Conservation (phyloP, 306 rosid genomes). For the Arachis hypogaea region DNA sequence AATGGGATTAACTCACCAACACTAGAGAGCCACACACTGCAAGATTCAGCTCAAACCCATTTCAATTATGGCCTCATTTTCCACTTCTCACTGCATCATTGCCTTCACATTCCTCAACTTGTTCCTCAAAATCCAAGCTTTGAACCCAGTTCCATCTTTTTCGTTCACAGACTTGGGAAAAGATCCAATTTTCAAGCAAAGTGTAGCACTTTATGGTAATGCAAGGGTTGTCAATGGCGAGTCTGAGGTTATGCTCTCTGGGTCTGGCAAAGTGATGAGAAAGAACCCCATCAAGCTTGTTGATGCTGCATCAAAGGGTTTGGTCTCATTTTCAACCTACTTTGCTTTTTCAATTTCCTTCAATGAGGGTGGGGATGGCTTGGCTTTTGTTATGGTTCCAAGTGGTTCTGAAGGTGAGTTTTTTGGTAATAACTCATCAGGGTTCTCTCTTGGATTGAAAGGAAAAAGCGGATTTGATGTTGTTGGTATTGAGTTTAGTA, state of each 20-base stretch:
- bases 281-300: conserved; percentile 71
- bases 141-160: conserved; percentile 55
- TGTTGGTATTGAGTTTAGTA: conserved; percentile 53
- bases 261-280: conserved; percentile 49
- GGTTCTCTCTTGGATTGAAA: conserved; percentile 47
- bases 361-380: conserved; percentile 56
- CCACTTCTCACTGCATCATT: conserved; percentile 43
- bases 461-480: conserved; percentile 39
- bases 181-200: conserved; percentile 59
- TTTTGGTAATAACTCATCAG: conserved; percentile 56
- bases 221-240: conserved; percentile 64
- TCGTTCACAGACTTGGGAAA: conserved; percentile 61
- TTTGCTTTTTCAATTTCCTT: conserved; percentile 66
- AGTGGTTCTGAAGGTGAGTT: conserved; percentile 50
- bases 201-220: conserved; percentile 64
- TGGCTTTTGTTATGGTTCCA: conserved; percentile 78
- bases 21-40: conserved; percentile 43
- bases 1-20: conserved; percentile 53
- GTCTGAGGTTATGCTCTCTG: conserved; percentile 61
- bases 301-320: conserved; percentile 58
- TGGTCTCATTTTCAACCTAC: conserved; percentile 69
- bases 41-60: conserved; percentile 57
- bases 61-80: conserved; percentile 65
- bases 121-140: conserved; percentile 51
- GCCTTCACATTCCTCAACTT: conserved; percentile 50